These are phyloP conservation scores for Claviceps citrina DNA, from an alignment of 2,329 filamentous ascomycete genomes.

Conservation along the genomic window DNA sequence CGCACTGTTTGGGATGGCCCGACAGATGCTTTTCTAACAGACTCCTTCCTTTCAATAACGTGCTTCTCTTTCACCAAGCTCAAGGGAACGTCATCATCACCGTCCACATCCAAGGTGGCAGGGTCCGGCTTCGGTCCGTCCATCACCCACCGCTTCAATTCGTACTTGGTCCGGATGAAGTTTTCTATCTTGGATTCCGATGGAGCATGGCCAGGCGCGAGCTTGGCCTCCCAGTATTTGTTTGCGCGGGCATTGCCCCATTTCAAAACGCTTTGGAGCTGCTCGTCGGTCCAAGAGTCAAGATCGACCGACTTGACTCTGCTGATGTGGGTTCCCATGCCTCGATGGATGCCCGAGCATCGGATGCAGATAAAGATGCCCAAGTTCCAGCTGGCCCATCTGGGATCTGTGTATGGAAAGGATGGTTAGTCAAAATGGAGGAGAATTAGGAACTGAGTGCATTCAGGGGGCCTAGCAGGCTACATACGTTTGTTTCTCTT, in stretches of 20 bases:
- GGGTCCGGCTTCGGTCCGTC: conserved; percentile 90
- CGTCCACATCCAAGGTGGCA: conserved; percentile 66
- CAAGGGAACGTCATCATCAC: conserved; percentile 64
- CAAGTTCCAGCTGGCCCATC: conserved; percentile 99
- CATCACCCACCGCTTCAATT: conserved; percentile 99
- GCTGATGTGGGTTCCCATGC: conserved; percentile 98
- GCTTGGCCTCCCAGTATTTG: conserved; percentile 96
- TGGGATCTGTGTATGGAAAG: conserved; percentile 49
- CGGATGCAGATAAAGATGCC: conserved; percentile 96
- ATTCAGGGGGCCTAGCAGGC: not conserved
- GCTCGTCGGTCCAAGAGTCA: conserved; percentile 96
- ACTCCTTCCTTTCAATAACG: conserved; percentile 43
- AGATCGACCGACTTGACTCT: conserved; percentile 96
- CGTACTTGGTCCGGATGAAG: conserved; percentile 98
- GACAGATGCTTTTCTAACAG: conserved; percentile 43
- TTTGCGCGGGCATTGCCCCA: conserved; percentile 96
- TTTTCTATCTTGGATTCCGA: conserved; percentile 98
- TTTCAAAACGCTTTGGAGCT: conserved; percentile 79
- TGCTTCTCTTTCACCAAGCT: conserved; percentile 53
- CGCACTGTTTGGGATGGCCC: conserved; percentile 25
- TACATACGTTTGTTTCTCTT: conserved; percentile 90
- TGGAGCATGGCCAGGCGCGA: conserved; percentile 78
- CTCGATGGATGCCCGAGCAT: conserved; percentile 94
- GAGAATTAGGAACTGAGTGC: not conserved
- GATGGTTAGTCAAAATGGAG: conserved; percentile 3